Evolutionary conservation across 2,329 filamentous ascomycete genomes (phyloP).

Genomic region (Alternaria angustiovoidea): DNA sequence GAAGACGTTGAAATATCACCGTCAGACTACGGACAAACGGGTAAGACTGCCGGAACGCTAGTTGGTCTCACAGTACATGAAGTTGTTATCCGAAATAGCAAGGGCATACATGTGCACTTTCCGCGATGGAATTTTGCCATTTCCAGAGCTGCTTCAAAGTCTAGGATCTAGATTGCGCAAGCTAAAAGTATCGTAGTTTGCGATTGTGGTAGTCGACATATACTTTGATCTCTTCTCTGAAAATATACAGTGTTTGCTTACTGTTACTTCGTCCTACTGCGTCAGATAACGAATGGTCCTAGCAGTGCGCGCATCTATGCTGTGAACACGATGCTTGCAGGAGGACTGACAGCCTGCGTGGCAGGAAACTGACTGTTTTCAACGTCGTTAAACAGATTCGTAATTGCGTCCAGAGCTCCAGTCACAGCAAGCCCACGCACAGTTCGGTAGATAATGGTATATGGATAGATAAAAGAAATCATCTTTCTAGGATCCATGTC

Average conservation of each 20-base stretch:
- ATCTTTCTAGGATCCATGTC: too few relatives aligned
- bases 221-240: not conserved
- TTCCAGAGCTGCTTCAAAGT: conserved; percentile 12
- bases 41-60: conserved; percentile 39
- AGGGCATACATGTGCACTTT: conserved; percentile 47
- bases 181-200: not conserved
- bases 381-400: not conserved
- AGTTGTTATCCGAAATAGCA: conserved; percentile 37
- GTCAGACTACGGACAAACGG: conserved; percentile 42
- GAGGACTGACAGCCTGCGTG: not conserved
- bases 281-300: not conserved
- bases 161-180: not conserved
- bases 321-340: not conserved
- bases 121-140: conserved; percentile 51
- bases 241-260: not conserved
- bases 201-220: not conserved
- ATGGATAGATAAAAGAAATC: not conserved
- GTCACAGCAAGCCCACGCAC: too few relatives aligned
- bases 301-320: not conserved
- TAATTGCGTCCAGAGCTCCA: not conserved
- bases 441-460: too few relatives aligned
- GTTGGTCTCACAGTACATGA: conserved; percentile 40
- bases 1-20: conserved; percentile 58
- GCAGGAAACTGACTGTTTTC: not conserved
- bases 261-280: accelerated